Conservation (phyloP, 208 protist species). For the Zelonia costaricensis region DNA sequence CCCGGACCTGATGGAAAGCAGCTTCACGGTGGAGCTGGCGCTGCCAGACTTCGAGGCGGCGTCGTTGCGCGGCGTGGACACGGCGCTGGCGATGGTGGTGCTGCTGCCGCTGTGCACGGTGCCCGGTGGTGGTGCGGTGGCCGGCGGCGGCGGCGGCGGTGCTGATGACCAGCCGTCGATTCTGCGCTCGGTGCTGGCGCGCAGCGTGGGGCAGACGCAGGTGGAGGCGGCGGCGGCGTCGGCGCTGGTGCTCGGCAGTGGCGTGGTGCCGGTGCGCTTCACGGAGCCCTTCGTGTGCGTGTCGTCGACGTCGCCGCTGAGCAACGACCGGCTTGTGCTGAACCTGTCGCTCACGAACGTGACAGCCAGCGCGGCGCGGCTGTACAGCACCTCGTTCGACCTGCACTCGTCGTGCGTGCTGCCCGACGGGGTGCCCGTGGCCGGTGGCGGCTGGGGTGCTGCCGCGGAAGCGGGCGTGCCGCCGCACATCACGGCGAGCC, state of each 20-base stretch:
- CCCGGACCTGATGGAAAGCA: slow-evolving; percentile 21
- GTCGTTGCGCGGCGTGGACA: slow-evolving; percentile 18
- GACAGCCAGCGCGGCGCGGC: slow-evolving; percentile 31
- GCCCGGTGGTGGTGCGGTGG: not conserved
- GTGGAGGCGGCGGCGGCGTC: slow-evolving; percentile 18
- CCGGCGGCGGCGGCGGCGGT: slow-evolving; percentile 1
- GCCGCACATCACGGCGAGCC: slow-evolving; percentile 23
- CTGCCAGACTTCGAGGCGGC: slow-evolving; percentile 23
- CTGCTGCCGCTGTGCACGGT: slow-evolving; percentile 22
- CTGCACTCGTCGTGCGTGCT: slow-evolving; percentile 59
- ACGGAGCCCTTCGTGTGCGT: slow-evolving; percentile 45
- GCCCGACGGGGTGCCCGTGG: slow-evolving; percentile 21
- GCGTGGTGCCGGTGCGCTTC: slow-evolving; percentile 43
- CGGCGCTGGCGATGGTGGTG: slow-evolving; percentile 27
- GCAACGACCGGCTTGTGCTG: slow-evolving; percentile 56
- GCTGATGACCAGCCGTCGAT: slow-evolving; percentile 16
- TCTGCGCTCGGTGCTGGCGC: slow-evolving; percentile 27
- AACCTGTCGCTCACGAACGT: slow-evolving; percentile 67
- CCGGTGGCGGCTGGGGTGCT: not conserved
- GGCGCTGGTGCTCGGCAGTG: slow-evolving; percentile 41
- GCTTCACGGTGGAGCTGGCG: slow-evolving; percentile 24
- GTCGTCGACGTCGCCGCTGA: slow-evolving; percentile 47
- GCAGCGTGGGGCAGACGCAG: slow-evolving; percentile 28
- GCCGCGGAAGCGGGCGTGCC: not conserved
- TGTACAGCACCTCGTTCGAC: slow-evolving; percentile 64